These are phyloP conservation scores for Helminthosporium solani DNA, from an alignment of 2,329 filamentous ascomycete genomes.

Conservation along the genomic window DNA sequence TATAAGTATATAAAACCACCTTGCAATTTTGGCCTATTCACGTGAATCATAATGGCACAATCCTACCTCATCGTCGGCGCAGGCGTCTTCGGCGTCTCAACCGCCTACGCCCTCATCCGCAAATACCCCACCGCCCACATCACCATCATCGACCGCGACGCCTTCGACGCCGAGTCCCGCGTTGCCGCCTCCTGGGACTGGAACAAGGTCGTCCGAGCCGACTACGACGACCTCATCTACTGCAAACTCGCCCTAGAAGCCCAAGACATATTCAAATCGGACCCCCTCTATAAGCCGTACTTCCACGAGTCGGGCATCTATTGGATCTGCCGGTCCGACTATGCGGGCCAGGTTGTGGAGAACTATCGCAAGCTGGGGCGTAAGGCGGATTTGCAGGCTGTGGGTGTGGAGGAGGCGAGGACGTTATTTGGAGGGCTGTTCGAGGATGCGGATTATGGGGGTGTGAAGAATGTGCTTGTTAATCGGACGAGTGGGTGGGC, in stretches of 20 bases:
- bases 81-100: conserved; percentile 42
- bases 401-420: conserved; percentile 54
- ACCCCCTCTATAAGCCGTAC: conserved; percentile 57
- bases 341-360: conserved; percentile 51
- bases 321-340: conserved; percentile 45
- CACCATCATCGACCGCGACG: conserved; percentile 44
- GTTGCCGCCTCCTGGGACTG: conserved; percentile 69
- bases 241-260: conserved; percentile 65
- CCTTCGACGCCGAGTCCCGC: conserved; percentile 33
- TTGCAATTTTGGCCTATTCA: neutral
- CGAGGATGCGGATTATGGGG: conserved; percentile 60
- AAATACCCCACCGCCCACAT: conserved; percentile 45
- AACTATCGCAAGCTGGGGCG: conserved; percentile 54
- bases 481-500: conserved; percentile 65
- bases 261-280: conserved; percentile 60
- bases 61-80: conserved; percentile 41
- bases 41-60: conserved; percentile 22
- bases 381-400: conserved; percentile 47
- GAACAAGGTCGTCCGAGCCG: conserved; percentile 71
- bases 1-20: no score
- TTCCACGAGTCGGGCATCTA: conserved; percentile 56
- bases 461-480: conserved; percentile 60
- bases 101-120: conserved; percentile 43
- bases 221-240: conserved; percentile 67
- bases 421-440: conserved; percentile 61